Evolutionary conservation across 2,329 filamentous ascomycete species (phyloP), one percentile per base, ranked within the genome.

Genomic region (Samsoniella hepiali): DNA sequence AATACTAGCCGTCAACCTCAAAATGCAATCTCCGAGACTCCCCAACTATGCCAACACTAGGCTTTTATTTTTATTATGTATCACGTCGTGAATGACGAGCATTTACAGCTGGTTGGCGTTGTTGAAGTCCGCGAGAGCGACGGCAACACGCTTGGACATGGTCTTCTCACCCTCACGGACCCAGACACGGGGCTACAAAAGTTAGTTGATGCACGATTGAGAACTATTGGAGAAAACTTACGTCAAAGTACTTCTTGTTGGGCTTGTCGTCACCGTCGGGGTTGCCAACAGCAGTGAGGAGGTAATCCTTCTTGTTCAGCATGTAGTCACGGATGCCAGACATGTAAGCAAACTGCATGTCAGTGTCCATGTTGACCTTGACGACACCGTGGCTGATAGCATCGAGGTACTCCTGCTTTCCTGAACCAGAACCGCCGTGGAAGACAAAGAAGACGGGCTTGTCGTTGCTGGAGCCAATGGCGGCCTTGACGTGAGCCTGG

Each of bases 391-490:
- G 90, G 76, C 82, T 81, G 79, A 97, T 97, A 75, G 93, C 94
- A 72, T 92, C 87, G 68, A 83, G 84, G 86, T 91, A 99, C 82
- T 99, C 95, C 71, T 91, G 80, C 84, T 97, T 96, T 77, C 85
- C 84, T 69, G 91, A 96, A 70, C 95, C 95, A 68, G 91, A 96
- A 73, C 95, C 95, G 74, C 95, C 95, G 86, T 99, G 95, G 90
- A 99, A 99, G 78, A 99, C 95, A 74, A 99, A 92, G 88, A 93
- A 98, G 75, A 98, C 91, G 70, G 95, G 95, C 89, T 97, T 97
- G 75, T 91, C 85, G 69, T 91, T 86, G 71, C 84, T 81, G 72
- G 85, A 81, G 69, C 80, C 78, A 68, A 89, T 87, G 83, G 96
- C 86, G 79, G 94, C 87, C 80, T 91, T 87, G 78, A 97, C 91